phyloP scores from a whole-genome alignment of 2,329 filamentous ascomycete species.

The Ceratocystis colombiana region DNA sequence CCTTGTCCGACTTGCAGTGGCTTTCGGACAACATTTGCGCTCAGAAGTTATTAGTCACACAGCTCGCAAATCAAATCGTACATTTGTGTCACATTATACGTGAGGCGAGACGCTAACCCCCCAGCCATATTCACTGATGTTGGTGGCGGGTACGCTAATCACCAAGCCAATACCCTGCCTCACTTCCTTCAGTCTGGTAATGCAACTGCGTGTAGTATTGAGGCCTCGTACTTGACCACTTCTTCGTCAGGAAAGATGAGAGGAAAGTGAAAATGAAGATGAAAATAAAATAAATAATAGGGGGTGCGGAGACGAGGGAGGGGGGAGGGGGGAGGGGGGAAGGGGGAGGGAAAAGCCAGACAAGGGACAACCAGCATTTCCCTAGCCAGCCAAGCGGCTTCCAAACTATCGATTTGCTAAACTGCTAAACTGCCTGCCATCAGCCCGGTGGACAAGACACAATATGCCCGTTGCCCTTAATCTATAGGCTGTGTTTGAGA shows the following conservation, averaged over 20 bases:
- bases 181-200: background rate
- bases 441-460: background rate
- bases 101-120: background rate
- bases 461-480: constrained; percentile 12
- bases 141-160: background rate
- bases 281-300: background rate
- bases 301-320: too few relatives aligned
- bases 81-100: background rate
- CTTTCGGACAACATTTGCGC: background rate
- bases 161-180: background rate
- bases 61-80: background rate
- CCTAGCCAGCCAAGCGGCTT: background rate
- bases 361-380: too few relatives aligned
- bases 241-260: background rate
- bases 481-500: constrained; percentile 7
- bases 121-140: background rate
- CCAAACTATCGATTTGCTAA: background rate
- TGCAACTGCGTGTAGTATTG: background rate
- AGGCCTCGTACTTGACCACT: background rate
- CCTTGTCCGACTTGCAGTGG: background rate
- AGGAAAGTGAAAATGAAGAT: background rate
- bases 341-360: too few relatives aligned
- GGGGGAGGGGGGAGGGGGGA: too few relatives aligned
- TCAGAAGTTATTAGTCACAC: background rate
- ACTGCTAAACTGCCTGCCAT: background rate